phyloP scores from a whole-genome alignment of 768 basidiomycete genomes.

The Xerocomus spinulosus region DNA sequence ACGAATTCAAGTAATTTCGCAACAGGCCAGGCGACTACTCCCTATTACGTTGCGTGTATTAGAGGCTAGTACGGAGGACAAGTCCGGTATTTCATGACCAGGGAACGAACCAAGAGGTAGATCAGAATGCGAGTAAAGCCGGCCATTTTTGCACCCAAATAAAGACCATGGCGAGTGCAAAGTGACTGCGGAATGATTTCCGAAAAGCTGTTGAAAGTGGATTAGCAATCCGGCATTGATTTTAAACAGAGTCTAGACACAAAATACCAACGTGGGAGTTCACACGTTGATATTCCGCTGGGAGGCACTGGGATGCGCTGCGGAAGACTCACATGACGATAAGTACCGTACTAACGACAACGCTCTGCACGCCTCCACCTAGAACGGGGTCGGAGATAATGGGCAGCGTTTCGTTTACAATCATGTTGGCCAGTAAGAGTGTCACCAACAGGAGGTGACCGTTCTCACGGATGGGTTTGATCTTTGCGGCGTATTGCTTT shows the following conservation, averaged over 20 bases:
- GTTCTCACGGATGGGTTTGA: constrained; percentile 80
- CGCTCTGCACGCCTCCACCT: constrained; percentile 73
- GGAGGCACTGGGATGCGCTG: neutral
- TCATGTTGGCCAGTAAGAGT: constrained; percentile 85
- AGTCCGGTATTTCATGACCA: neutral
- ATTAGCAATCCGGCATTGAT: neutral
- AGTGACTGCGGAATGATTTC: constrained; percentile 92
- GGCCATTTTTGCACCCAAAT: constrained; percentile 85
- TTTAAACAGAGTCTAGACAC: neutral
- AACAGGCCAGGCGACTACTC: constrained; percentile 77
- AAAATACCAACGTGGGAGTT: neutral
- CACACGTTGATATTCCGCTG: neutral
- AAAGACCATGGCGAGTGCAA: constrained; percentile 88
- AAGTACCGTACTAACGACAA: constrained; percentile 76
- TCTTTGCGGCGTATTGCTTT: constrained; percentile 75
- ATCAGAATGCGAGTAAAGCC: constrained; percentile 63
- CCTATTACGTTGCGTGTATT: constrained; percentile 35
- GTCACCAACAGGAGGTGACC: constrained; percentile 82
- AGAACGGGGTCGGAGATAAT: constrained; percentile 77
- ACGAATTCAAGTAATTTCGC: constrained; percentile 76
- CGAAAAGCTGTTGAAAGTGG: constrained; percentile 53
- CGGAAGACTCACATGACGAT: constrained; percentile 73
- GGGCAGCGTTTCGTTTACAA: constrained; percentile 84
- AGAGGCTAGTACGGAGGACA: neutral
- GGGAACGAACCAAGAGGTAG: constrained; percentile 50